Percentiles rank a stretch among this genome's conserved stretches.
These are phyloP conservation scores for Fistulifera pelliculosa DNA, from an alignment of 108 stramenopile genomes.

Conservation along the genomic window DNA sequence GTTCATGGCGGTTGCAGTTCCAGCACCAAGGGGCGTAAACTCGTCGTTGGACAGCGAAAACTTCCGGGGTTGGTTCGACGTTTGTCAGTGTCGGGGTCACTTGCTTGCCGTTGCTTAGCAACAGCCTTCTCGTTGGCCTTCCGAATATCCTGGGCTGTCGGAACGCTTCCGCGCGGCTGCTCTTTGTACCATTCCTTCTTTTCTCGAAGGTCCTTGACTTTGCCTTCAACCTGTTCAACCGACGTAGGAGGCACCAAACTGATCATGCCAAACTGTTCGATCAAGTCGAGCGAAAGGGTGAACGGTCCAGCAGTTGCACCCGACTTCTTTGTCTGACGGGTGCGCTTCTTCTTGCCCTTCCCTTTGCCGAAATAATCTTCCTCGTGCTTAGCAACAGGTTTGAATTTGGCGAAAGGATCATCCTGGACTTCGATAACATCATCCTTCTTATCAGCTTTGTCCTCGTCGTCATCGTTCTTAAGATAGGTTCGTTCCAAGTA, in stretches of 20 bases:
- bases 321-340: slow-evolving; percentile 45
- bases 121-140: slow-evolving; percentile 64
- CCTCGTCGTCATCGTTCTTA: slow-evolving; percentile 18
- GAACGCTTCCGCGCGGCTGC: slow-evolving; percentile 86
- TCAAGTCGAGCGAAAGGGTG: slow-evolving; percentile 72
- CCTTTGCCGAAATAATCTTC: slow-evolving; percentile 70
- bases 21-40: slow-evolving; percentile 68
- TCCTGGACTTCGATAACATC: slow-evolving; percentile 70
- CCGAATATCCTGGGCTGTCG: slow-evolving; percentile 82
- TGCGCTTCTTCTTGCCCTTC: slow-evolving; percentile 71
- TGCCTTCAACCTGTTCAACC: slow-evolving; percentile 56
- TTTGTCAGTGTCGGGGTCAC: slow-evolving; percentile 7
- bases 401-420: slow-evolving; percentile 80
- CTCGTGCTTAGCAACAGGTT: slow-evolving; percentile 56
- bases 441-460: slow-evolving; percentile 36
- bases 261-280: slow-evolving; percentile 81
- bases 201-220: slow-evolving; percentile 79
- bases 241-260: slow-evolving; percentile 69
- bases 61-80: slow-evolving; percentile 24
- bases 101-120: background rate
- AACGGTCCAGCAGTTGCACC: slow-evolving; percentile 40
- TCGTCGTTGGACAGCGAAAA: slow-evolving; percentile 48
- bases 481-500: slow-evolving; percentile 75
- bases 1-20: slow-evolving; percentile 24
- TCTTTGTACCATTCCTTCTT: slow-evolving; percentile 90